Evolutionary conservation across 2,329 filamentous ascomycete genomes (phyloP).

Genomic region (Alternaria ethzedia): DNA sequence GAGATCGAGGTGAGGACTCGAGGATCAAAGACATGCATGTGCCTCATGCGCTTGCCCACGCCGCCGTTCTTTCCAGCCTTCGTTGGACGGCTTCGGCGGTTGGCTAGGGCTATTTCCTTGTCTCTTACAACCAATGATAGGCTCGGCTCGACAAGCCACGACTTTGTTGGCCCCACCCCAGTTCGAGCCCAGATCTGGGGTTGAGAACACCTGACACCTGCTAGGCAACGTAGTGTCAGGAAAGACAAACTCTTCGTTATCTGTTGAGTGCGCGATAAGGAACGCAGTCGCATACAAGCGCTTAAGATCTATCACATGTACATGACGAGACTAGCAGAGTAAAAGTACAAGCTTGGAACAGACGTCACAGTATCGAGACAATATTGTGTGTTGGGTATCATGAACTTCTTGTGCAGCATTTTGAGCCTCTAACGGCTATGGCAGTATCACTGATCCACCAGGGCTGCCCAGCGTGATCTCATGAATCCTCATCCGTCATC

Average conservation of each 20-base stretch:
- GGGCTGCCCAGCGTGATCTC: constrained; percentile 30
- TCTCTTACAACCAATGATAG: constrained; percentile 12
- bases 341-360: neutral
- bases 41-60: constrained; percentile 4
- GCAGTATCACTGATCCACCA: constrained; percentile 36
- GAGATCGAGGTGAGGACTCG: constrained; percentile 6
- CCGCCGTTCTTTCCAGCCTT: constrained; percentile 10
- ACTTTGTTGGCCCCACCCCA: constrained; percentile 10
- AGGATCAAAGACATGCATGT: constrained; percentile 10
- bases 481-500: constrained; percentile 32
- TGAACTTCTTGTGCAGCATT: constrained; percentile 36
- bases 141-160: constrained; percentile 11
- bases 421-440: constrained; percentile 33
- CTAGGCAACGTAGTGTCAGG: constrained; percentile 4
- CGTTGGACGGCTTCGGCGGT: constrained; percentile 14
- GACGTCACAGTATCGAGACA: neutral
- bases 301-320: neutral
- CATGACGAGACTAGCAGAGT: neutral
- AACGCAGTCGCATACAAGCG: neutral
- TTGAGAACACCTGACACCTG: constrained; percentile 7
- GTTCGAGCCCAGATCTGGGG: constrained; percentile 18
- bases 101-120: constrained; percentile 16
- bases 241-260: neutral
- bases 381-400: constrained; percentile 23
- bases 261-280: neutral